These are phyloP conservation scores for Hanseniaspora mollemarum DNA, from an alignment of 805 yeast genomes.

Conservation along the genomic window DNA sequence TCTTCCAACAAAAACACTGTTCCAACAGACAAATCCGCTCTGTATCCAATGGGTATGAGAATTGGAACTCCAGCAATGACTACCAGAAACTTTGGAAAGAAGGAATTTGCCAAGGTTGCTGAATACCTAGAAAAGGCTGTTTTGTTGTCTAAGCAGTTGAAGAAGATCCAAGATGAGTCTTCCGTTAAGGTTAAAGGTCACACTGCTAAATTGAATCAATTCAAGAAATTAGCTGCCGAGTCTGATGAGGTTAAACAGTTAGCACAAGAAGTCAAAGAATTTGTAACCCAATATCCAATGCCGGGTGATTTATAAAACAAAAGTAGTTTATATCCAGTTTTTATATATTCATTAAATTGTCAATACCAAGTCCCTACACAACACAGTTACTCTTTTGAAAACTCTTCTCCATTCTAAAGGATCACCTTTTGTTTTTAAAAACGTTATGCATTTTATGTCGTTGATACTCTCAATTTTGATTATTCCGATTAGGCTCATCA, in stretches of 20 bases:
- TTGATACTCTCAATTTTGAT: conserved; percentile 35
- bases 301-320: conserved; percentile 69
- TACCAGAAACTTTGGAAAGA: conserved; percentile 75
- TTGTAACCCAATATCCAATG: conserved; percentile 72
- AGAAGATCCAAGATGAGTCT: conserved; percentile 32
- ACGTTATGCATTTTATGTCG: conserved; percentile 40
- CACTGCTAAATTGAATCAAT: conserved; percentile 49
- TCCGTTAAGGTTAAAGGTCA: conserved; percentile 39
- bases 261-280: conserved; percentile 53
- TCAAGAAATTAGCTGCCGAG: conserved; percentile 59
- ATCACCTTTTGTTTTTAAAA: conserved; percentile 49
- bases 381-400: conserved; percentile 44
- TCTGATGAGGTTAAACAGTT: conserved; percentile 49
- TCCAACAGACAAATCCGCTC: conserved; percentile 92
- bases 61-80: conserved; percentile 99
- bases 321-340: too few species aligned
- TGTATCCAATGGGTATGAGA: conserved; percentile 92
- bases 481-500: conserved; percentile 37
- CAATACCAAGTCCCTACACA: conserved; percentile 41
- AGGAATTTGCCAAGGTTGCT: conserved; percentile 72
- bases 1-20: conserved; percentile 94
- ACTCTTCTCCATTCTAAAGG: conserved; percentile 65
- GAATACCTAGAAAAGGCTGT: conserved; percentile 71
- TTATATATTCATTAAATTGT: background rate
- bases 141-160: conserved; percentile 50